Conservation (phyloP, 768 basidiomycete species). For the Leccinellum albellum region DNA sequence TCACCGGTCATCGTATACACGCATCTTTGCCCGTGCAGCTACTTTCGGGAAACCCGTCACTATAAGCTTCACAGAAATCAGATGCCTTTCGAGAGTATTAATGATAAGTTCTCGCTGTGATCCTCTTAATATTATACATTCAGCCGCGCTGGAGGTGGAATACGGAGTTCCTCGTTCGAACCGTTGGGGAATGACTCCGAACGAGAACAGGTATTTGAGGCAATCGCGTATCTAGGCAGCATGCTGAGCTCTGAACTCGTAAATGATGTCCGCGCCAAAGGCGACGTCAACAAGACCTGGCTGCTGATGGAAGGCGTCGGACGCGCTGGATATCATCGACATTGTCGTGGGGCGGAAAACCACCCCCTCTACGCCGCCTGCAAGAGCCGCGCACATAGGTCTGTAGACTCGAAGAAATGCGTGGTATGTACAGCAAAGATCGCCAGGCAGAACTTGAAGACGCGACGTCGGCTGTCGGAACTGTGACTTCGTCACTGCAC, state of each 20-base stretch:
- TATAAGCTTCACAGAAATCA: conserved; percentile 50
- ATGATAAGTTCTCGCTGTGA: background rate
- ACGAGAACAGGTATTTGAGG: conserved; percentile 38
- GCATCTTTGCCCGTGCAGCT: conserved; percentile 41
- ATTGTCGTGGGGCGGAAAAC: background rate
- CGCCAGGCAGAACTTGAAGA: too few relatives aligned
- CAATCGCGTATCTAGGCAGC: conserved; percentile 44
- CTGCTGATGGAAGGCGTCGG: conserved; percentile 29
- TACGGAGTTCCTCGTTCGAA: background rate
- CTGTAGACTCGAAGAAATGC: too few relatives aligned
- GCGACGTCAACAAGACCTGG: conserved; percentile 34
- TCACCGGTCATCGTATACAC: background rate
- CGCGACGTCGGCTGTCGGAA: conserved; percentile 17
- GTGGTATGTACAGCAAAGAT: too few relatives aligned
- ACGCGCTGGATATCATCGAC: conserved; percentile 27
- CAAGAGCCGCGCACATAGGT: conserved; percentile 60
- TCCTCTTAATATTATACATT: conserved; percentile 38
- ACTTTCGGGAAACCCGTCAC: conserved; percentile 15
- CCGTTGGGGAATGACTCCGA: conserved; percentile 20
- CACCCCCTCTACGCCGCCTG: conserved; percentile 27
- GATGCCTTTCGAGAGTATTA: conserved; percentile 43
- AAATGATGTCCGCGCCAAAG: conserved; percentile 51
- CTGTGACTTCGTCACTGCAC: conserved; percentile 21
- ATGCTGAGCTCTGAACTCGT: conserved; percentile 49
- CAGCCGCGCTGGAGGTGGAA: conserved; percentile 66